Conservation (phyloP, 768 basidiomycete genomes). For the Hygrocybe coccinea region DNA sequence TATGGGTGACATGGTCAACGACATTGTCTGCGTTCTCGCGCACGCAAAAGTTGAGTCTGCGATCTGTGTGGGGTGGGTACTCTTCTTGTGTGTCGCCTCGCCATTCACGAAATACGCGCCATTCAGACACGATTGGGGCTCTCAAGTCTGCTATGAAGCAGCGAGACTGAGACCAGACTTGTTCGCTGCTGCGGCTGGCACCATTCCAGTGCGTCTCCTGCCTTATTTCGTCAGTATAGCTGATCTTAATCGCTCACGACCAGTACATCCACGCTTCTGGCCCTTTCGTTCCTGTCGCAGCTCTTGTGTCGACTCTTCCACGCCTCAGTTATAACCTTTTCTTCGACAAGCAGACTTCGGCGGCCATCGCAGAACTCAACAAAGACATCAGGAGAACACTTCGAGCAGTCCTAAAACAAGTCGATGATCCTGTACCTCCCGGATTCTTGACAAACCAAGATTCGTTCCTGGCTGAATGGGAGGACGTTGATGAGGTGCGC, state of each 20-base stretch:
- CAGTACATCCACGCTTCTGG: conserved; percentile 59
- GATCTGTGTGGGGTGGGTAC: conserved; percentile 57
- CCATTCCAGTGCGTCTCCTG: conserved; percentile 49
- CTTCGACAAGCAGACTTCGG: conserved; percentile 47
- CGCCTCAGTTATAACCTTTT: conserved; percentile 60
- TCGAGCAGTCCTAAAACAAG: conserved; percentile 51
- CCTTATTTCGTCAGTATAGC: background rate
- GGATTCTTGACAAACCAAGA: conserved; percentile 46
- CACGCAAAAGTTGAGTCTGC: conserved; percentile 45
- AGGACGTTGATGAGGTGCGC: conserved; percentile 38
- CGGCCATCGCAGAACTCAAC: conserved; percentile 51
- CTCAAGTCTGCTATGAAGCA: conserved; percentile 62
- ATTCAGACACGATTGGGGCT: conserved; percentile 71
- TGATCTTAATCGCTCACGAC: background rate
- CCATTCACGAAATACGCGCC: background rate
- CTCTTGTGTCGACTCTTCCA: conserved; percentile 40
- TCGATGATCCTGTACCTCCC: conserved; percentile 52
- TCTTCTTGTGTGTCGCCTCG: background rate
- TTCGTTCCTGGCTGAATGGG: conserved; percentile 53
- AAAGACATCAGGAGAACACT: conserved; percentile 52
- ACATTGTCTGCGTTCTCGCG: conserved; percentile 59
- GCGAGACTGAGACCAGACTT: conserved; percentile 64
- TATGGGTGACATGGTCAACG: conserved; percentile 56
- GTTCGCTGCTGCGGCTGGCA: conserved; percentile 53
- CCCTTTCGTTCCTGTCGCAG: conserved; percentile 43